phyloP scores from a whole-genome alignment of 2,329 filamentous ascomycete genomes.

The Knoxdaviesia capensis region DNA sequence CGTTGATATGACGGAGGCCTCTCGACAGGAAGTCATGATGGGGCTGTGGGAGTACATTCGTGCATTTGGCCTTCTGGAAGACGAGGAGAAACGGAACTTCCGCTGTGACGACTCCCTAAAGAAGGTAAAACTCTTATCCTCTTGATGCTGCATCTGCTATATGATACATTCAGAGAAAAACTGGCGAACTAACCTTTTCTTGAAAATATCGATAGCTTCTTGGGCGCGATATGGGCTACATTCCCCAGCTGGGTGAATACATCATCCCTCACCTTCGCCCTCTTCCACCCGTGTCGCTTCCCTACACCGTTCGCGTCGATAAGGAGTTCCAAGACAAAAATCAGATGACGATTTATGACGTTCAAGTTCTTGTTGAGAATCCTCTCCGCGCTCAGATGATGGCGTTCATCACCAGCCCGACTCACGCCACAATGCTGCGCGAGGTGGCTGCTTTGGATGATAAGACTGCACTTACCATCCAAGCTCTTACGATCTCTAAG shows the following conservation, averaged over 20 bases:
- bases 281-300: constrained; percentile 62
- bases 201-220: constrained; percentile 37
- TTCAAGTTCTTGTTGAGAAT: constrained; percentile 69
- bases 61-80: constrained; percentile 68
- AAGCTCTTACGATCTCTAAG: constrained; percentile 67
- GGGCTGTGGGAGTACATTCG: constrained; percentile 92
- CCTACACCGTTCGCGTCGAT: constrained; percentile 89
- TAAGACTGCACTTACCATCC: constrained; percentile 63
- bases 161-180: not conserved
- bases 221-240: constrained; percentile 55
- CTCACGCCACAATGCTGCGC: constrained; percentile 51
- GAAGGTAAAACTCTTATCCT: constrained; percentile 32
- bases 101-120: constrained; percentile 70
- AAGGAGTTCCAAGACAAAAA: constrained; percentile 58
- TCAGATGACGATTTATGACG: constrained; percentile 70
- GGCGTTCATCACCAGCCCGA: constrained; percentile 45
- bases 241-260: constrained; percentile 68
- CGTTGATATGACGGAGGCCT: constrained; percentile 70
- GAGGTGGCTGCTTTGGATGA: constrained; percentile 66
- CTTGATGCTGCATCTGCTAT: not conserved
- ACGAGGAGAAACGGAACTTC: constrained; percentile 85
- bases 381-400: constrained; percentile 50
- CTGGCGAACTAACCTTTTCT: constrained; percentile 8
- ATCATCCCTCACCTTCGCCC: constrained; percentile 60
- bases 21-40: constrained; percentile 71